These are phyloP conservation scores for Paramecium bursaria DNA, from an alignment of 73 alveolate species.

Conservation along the genomic window DNA sequence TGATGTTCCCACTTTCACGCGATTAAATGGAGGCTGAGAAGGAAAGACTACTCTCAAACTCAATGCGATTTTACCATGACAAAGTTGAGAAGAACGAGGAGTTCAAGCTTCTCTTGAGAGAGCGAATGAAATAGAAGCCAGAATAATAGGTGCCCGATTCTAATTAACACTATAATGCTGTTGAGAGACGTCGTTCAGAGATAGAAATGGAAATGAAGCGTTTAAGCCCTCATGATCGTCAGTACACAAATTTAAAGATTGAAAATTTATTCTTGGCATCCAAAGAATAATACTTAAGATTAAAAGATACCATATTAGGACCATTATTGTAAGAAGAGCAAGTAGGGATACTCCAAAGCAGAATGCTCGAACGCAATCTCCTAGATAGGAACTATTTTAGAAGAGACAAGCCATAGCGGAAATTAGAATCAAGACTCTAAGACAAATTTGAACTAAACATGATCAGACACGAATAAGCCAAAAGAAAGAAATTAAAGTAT, in stretches of 20 bases:
- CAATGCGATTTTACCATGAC: constrained; percentile 62
- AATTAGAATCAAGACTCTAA: constrained; percentile 48
- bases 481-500: constrained; percentile 90
- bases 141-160: neutral
- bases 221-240: constrained; percentile 24
- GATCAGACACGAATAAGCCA: constrained; percentile 63
- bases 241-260: constrained; percentile 34
- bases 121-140: constrained; percentile 5
- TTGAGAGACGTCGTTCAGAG: constrained; percentile 44
- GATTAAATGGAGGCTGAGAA: constrained; percentile 63
- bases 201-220: constrained; percentile 34
- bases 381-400: constrained; percentile 64
- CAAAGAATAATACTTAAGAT: constrained; percentile 25
- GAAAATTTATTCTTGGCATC: constrained; percentile 29
- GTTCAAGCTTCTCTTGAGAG: constrained; percentile 56
- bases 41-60: constrained; percentile 52
- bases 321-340: constrained; percentile 53
- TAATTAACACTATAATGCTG: neutral
- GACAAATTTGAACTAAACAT: constrained; percentile 63
- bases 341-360: neutral
- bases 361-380: constrained; percentile 60
- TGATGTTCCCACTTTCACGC: constrained; percentile 41
- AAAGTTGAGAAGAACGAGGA: constrained; percentile 69
- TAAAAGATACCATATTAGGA: constrained; percentile 30
- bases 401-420: constrained; percentile 65